Percentiles rank a stretch among this genome's conserved stretches.
Conservation (phyloP, 805 yeast genomes). For the Candida ovalis region DNA sequence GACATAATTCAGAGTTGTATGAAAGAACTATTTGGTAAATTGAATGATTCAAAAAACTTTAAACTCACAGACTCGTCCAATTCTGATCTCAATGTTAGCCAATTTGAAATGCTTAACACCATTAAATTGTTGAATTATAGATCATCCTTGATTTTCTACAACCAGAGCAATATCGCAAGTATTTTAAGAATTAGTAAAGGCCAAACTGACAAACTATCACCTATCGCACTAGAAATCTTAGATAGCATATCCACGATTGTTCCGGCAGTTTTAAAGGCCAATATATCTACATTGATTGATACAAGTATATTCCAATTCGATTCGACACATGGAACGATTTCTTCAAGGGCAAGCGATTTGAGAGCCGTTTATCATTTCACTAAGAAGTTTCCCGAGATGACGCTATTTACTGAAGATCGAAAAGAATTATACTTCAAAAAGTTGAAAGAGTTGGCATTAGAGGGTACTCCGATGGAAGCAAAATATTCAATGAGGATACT, state of each 20-base stretch:
- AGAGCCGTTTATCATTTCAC: slow-evolving; percentile 60
- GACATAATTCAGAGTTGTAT: slow-evolving; percentile 56
- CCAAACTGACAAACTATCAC: slow-evolving; percentile 22
- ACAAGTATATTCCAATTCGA: slow-evolving; percentile 7
- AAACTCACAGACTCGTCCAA: slow-evolving; percentile 11
- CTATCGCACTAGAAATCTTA: slow-evolving; percentile 49
- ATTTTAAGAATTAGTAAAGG: slow-evolving; percentile 46
- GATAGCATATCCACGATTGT: slow-evolving; percentile 53
- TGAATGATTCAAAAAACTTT: slow-evolving; percentile 50
- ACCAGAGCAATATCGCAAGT: slow-evolving; percentile 57
- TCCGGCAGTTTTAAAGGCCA: slow-evolving; percentile 64
- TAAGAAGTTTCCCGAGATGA: slow-evolving; percentile 43
- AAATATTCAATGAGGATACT: slow-evolving; percentile 52
- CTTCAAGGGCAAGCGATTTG: slow-evolving; percentile 38
- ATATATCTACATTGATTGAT: slow-evolving; percentile 47
- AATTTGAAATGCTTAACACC: slow-evolving; percentile 47
- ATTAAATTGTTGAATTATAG: slow-evolving; percentile 60
- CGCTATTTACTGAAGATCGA: slow-evolving; percentile 24
- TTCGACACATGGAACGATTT: neutral
- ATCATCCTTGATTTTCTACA: slow-evolving; percentile 56
- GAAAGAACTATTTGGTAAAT: slow-evolving; percentile 55
- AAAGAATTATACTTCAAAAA: slow-evolving; percentile 40
- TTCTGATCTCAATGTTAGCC: slow-evolving; percentile 30
- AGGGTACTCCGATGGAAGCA: slow-evolving; percentile 59
- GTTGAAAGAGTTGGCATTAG: slow-evolving; percentile 42